Evolutionary conservation across 257 asterid genomes (phyloP).

Genomic region (Ligustrum vulgare): DNA sequence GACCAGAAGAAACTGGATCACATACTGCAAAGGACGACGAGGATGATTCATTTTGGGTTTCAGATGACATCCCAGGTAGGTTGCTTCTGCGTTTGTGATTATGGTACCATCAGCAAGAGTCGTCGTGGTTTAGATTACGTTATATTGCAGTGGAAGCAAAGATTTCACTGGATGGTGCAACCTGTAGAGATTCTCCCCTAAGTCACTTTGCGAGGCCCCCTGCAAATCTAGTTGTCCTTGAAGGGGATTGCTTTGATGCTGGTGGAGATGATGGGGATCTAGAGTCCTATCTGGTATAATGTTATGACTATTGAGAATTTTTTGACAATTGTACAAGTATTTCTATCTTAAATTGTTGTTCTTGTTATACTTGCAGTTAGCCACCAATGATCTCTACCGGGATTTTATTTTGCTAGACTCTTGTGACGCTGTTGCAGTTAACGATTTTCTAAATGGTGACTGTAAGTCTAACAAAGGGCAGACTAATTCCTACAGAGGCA

Average conservation of each 20-base stretch:
- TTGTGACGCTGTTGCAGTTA: constrained; percentile 68
- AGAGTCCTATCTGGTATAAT: constrained; percentile 87
- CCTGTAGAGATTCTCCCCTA: constrained; percentile 38
- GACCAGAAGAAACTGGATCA: constrained; percentile 38
- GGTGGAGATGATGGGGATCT: constrained; percentile 81
- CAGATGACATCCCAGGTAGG: constrained; percentile 79
- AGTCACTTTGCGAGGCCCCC: constrained; percentile 71
- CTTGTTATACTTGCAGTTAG: constrained; percentile 59
- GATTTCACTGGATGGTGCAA: constrained; percentile 51
- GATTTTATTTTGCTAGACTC: constrained; percentile 83
- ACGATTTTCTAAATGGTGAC: constrained; percentile 46
- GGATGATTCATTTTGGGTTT: constrained; percentile 73
- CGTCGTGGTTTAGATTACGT: constrained; percentile 22
- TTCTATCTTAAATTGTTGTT: constrained; percentile 18
- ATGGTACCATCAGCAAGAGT: constrained; percentile 6
- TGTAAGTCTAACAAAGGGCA: constrained; percentile 49
- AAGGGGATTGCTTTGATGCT: constrained; percentile 93
- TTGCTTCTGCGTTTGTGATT: constrained; percentile 26
- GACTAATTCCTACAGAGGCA: constrained; percentile 35
- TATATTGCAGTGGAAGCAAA: constrained; percentile 70
- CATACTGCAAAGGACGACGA: constrained; percentile 46
- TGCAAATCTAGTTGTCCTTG: constrained; percentile 89
- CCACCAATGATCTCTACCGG: constrained; percentile 74
- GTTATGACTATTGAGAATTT: constrained; percentile 9
- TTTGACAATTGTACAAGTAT: constrained; percentile 2